Percentiles rank a stretch among this genome's conserved stretches.
phyloP scores from a whole-genome alignment of 345 rosid species.

The Brassica carinata region DNA sequence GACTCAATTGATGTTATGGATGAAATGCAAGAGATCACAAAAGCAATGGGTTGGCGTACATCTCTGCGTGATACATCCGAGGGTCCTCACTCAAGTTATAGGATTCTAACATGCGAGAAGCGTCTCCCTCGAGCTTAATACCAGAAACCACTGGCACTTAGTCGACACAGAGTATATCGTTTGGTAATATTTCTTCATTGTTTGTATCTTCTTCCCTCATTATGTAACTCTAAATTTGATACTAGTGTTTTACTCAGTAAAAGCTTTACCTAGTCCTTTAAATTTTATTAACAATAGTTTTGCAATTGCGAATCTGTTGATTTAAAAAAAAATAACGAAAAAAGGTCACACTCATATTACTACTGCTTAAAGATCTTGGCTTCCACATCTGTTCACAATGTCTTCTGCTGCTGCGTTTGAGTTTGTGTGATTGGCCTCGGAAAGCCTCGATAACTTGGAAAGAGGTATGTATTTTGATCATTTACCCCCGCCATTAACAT shows the following conservation, averaged over 20 bases:
- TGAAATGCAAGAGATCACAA: slow-evolving; percentile 74
- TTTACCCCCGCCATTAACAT: too few relatives aligned
- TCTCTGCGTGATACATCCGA: slow-evolving; percentile 75
- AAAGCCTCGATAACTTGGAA: too few relatives aligned
- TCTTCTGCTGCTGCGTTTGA: too few relatives aligned
- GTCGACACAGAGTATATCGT: slow-evolving; percentile 22
- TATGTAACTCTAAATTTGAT: slow-evolving; percentile 36
- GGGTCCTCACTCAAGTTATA: slow-evolving; percentile 95
- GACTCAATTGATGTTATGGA: slow-evolving; percentile 81
- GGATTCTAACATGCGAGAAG: slow-evolving; percentile 80
- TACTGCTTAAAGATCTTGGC: too few relatives aligned
- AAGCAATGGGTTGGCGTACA: slow-evolving; percentile 85
- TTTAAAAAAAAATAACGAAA: not conserved
- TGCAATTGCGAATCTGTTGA: slow-evolving; percentile 15
- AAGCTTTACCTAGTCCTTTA: not conserved
- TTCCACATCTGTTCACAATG: too few relatives aligned
- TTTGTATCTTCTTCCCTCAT: not conserved
- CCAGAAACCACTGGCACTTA: slow-evolving; percentile 11
- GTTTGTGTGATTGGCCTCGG: too few relatives aligned
- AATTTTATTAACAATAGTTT: not conserved
- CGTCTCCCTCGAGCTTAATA: slow-evolving; percentile 47
- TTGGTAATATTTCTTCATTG: slow-evolving; percentile 25
- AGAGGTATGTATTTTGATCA: too few relatives aligned
- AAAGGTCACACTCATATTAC: too few relatives aligned
- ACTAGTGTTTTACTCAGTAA: slow-evolving; percentile 32